Base-by-base conservation (phyloP, 2,329 filamentous ascomycete species). In the Pseudocercospora vitis region DNA sequence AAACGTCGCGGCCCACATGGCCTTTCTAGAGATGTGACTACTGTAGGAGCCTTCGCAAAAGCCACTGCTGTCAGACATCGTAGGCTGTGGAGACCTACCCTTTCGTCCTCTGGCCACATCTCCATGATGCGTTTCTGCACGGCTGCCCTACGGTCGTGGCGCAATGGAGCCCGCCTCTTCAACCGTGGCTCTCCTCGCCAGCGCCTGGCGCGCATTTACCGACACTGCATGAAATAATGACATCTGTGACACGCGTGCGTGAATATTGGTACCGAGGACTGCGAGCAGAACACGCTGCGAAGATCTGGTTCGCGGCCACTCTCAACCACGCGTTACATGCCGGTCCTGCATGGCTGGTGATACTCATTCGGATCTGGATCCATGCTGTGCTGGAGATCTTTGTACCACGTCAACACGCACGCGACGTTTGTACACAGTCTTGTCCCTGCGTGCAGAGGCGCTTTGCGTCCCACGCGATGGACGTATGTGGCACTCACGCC, bases 341-440 rank as follows among this genome's bases (percentile, higher is more conserved):
- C 26, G 24, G 42, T 19, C 4, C n/a, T 28, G 16, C 42, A 31
- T 45, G 24, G 28, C 23, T 45, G 23, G 21, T 16, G 8, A 8
- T 14, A 16, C 42, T 7, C 42, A 12, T 45, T 9, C 21, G 42
- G 42, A 19, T 45, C 24, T 31, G 26, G 16, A 14, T 19, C 2
- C 23, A 31, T 31, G 42, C 42, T 45, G 42, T 45, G 42, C 19
- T 29, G 42, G 14, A 45, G 24, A 45, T 45, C 42, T 45, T n/a
- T 31, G 42, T 45, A 23, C 28, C 11, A 42, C 37, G 21, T 42
- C 18, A 18, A 42, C n/a, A 21, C 19, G 18, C 21, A 42, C 33
- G 37, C 37, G 18, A 42, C 19, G 21, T 2, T n/a, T 16, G 40
- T n/a, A 26, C 12, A 45, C 40, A 26, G 9, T 29, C 26, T 16